Evolutionary conservation across 306 rosid genomes (phyloP), one percentile per base, ranked within the genome.

Genomic region (Dalbergia cochinchinensis): DNA sequence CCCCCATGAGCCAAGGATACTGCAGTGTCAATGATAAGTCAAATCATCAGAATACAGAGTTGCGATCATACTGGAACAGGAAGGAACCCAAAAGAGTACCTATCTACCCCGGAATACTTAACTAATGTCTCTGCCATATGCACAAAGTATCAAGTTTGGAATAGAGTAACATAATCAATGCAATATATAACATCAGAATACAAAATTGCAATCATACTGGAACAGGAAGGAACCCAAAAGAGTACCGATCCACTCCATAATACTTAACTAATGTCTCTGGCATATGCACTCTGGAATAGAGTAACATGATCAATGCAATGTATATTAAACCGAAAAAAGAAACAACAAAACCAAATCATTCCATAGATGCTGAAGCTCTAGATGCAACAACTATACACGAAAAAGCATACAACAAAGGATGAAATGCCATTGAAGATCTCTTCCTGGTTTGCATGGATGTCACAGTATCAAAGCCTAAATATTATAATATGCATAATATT

Each of bases 361-460:
- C 48, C 9, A 71, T 55, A 19, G 47, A 33, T 26, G 59, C 76
- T 45, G 76, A 50, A 50, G 59, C 48, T 68, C n/a, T 34, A 33
- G 31, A 73, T n/a, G 68, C 57, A 66, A 71, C 71, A 48, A 62
- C 0, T 54, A 14, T 5, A 41, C 70, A 39, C 37, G 26, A 67
- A 4, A n/a, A 75, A 62, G 59, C 69, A 64, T 5, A 51, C 14
- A 22, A 81, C 71, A 65, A 51, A 13, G 7, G 7, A 13, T 13
- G n/a, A 51, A 51, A 58, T 71, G 12, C 59, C 65, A 73, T 44
- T 53, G 54, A 81, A 78, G 45, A 60, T 66, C 77, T 65, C 60
- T 48, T 60, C 65, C 54, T 42, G 62, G 57, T 78, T 73, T 62
- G 75, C 68, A 71, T 50, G 72, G 48, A 61, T 71, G 65, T 65